A percentile compares a stretch with the other conserved stretches of the same genome.
Conservation (phyloP, 164 flowering plant species). For the Taxillus chinensis region DNA sequence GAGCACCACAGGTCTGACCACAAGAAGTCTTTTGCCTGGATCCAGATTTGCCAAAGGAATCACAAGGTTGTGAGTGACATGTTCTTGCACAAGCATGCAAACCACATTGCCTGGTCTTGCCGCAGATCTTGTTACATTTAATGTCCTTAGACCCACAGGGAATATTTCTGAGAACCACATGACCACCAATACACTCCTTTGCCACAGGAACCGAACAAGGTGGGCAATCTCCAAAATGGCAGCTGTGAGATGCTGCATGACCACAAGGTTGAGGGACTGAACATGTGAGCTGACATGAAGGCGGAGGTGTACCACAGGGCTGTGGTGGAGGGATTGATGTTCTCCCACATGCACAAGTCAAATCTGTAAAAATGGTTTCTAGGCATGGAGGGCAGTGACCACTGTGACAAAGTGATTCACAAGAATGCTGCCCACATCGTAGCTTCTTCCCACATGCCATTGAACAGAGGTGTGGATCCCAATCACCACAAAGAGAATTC, state of each 20-base stretch:
- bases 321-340: slow-evolving; percentile 89
- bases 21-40: slow-evolving; percentile 46
- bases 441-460: slow-evolving; percentile 89
- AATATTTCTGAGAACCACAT: slow-evolving; percentile 76
- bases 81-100: slow-evolving; percentile 87
- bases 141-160: slow-evolving; percentile 97
- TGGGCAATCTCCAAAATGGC: slow-evolving; percentile 97
- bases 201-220: slow-evolving; percentile 86
- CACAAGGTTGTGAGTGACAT: slow-evolving; percentile 80
- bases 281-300: slow-evolving; percentile 77
- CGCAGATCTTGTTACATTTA: slow-evolving; percentile 80
- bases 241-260: slow-evolving; percentile 70
- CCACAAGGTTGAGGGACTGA: slow-evolving; percentile 88
- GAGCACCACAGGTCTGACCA: slow-evolving; percentile 94
- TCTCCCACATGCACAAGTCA: slow-evolving; percentile 88
- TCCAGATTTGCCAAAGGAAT: slow-evolving; percentile 24
- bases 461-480: slow-evolving; percentile 88
- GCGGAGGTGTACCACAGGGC: slow-evolving; percentile 91
- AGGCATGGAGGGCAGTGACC: slow-evolving; percentile 97
- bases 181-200: slow-evolving; percentile 93
- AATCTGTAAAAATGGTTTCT: slow-evolving; percentile 80
- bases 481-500: slow-evolving; percentile 23
- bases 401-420: slow-evolving; percentile 75
- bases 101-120: slow-evolving; percentile 88
- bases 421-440: slow-evolving; percentile 90